Percentiles rank a stretch among this genome's conserved stretches.
Evolutionary conservation across 177 flowering plant genomes (phyloP).

Genomic region (Tripterygium wilfordii): DNA sequence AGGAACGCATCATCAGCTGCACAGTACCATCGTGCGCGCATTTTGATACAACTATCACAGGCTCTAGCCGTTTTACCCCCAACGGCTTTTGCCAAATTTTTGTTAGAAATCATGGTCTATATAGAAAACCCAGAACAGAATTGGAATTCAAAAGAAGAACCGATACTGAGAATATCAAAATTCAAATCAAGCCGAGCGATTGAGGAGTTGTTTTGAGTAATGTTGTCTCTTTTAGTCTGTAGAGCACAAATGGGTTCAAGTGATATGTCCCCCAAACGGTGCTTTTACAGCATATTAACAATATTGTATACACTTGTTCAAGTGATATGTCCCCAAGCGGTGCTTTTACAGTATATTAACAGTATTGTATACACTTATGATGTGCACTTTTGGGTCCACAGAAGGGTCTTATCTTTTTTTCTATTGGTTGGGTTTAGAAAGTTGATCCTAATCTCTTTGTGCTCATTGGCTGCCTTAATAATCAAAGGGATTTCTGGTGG

Average conservation of each 20-base stretch:
- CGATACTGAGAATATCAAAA: neutral
- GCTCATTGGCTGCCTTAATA: conserved; percentile 41
- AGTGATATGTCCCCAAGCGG: conserved; percentile 16
- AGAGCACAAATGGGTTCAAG: no score
- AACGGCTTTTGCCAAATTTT: conserved; percentile 49
- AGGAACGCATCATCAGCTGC: conserved; percentile 93
- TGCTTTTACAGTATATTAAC: conserved; percentile 4
- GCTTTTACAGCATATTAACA: conserved; percentile 17
- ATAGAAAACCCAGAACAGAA: neutral
- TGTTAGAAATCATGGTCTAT: conserved; percentile 25
- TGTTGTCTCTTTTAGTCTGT: no score
- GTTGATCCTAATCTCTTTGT: conserved; percentile 30
- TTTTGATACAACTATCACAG: conserved; percentile 65
- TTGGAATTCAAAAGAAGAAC: neutral
- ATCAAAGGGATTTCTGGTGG: conserved; percentile 45
- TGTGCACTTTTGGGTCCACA: conserved; percentile 49
- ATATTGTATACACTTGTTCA: no score
- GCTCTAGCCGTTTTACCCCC: conserved; percentile 79
- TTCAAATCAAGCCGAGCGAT: neutral
- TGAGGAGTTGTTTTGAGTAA: neutral
- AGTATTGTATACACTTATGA: no score
- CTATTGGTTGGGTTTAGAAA: conserved; percentile 43
- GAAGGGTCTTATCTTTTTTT: conserved; percentile 55
- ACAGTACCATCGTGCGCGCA: conserved; percentile 87
- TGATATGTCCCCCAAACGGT: conserved; percentile 19